Evolutionary conservation across 305 asterid species (phyloP), one percentile per base, ranked within the genome.

Genomic region (Ruellia speciosa): DNA sequence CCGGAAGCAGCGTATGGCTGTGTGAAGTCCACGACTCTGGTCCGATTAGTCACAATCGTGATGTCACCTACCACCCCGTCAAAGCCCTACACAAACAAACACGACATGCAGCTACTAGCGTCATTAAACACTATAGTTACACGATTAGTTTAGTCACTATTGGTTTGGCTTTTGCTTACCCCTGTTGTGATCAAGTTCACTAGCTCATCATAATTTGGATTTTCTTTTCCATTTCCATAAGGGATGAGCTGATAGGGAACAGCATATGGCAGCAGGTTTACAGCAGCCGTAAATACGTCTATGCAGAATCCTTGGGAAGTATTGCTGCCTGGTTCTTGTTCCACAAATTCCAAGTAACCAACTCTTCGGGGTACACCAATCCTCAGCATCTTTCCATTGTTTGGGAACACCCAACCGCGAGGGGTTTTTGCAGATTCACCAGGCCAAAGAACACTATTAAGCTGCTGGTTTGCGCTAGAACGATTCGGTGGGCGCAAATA

Each of bases 21-120:
- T 14, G 92, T 80, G 39, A 83, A 83, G 60, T 83, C 92, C 58
- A 76, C 92, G 12, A 68, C 9, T 46, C 63, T 80, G 4, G 85
- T 80, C 20, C 87, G 74, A 18, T 70, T 76, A 3, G 77, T 78
- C 16, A 77, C 76, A 31, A 78, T 83, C 3, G 81, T 72, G 49
- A 83, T 49, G 61, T 83, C 92, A 7, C 92, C 92, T 20, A 83
- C 87, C 59, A 66, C 92, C 5, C 80, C 92, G 31, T 83, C 87
- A 67, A 77, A 75, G 24, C 39, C 17, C 92, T 83, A 58, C 66
- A 71, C 48, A 64, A 66, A 6, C 52, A 68, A 70, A 24, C 58
- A 53, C 5, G 34, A 63, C 31, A 19, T 19, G 59, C 41, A 67
- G 62, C 49, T 34, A 47, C 31, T 50, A 65, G 43, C 58, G 20